Percentiles rank a stretch among this genome's conserved stretches.
These are phyloP conservation scores for Boletus barrowsii DNA, from an alignment of 768 basidiomycete genomes.

Conservation along the genomic window DNA sequence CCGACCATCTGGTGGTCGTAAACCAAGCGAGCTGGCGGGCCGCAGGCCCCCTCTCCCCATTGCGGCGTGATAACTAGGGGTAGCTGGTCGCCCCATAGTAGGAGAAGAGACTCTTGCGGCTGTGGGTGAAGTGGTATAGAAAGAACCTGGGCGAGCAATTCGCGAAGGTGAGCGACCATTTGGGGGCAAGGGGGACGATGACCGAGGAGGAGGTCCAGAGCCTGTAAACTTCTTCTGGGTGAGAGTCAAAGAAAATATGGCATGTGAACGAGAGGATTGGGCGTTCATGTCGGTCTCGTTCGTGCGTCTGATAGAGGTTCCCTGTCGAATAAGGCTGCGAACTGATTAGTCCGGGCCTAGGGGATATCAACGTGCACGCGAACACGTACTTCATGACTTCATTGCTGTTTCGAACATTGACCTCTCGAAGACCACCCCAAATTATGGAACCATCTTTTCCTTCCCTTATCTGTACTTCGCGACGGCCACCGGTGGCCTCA, in stretches of 20 bases:
- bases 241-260: conserved; percentile 95
- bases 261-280: conserved; percentile 96
- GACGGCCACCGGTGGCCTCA: conserved; percentile 59
- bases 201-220: conserved; percentile 63
- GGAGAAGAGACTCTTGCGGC: conserved; percentile 64
- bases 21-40: conserved; percentile 78
- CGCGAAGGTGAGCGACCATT: conserved; percentile 74
- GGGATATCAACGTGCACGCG: conserved; percentile 3
- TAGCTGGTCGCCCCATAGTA: conserved; percentile 71
- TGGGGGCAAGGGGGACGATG: conserved; percentile 73
- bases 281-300: conserved; percentile 99
- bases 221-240: conserved; percentile 87
- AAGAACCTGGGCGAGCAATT: conserved; percentile 78
- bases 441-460: conserved; percentile 96
- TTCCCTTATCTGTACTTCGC: conserved; percentile 94
- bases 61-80: conserved; percentile 74
- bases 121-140: conserved; percentile 47
- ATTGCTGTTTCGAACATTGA: conserved; percentile 73
- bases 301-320: conserved; percentile 87
- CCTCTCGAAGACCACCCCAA: conserved; percentile 93
- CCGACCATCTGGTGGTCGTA: conserved; percentile 50
- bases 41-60: conserved; percentile 69
- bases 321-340: conserved; percentile 80
- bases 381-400: conserved; percentile 90
- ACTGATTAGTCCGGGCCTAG: conserved; percentile 21